Evolutionary conservation across 306 rosid genomes (phyloP).

Genomic region (Malus asiatica): DNA sequence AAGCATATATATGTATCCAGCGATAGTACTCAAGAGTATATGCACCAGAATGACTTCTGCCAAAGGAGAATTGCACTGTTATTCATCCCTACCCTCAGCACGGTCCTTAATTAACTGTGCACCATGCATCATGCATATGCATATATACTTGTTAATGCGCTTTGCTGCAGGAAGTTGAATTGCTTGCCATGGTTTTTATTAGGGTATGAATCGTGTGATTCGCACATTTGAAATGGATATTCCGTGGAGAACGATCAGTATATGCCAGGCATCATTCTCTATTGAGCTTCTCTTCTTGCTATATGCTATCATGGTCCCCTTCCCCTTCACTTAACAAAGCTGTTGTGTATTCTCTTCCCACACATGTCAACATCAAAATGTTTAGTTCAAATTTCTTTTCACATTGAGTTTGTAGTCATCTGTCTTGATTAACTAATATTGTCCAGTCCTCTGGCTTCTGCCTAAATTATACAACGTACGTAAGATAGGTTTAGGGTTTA

Average conservation of each 20-base stretch:
- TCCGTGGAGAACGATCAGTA: constrained; percentile 3
- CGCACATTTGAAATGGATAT: constrained; percentile 28
- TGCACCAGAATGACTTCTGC: constrained; percentile 38
- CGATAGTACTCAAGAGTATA: background rate
- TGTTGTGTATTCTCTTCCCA: too few relatives aligned
- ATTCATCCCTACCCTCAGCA: constrained; percentile 45
- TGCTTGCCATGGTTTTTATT: constrained; percentile 5
- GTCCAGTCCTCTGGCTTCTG: too few relatives aligned
- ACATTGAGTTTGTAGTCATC: too few relatives aligned
- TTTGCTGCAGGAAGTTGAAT: background rate
- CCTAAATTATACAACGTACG: too few relatives aligned
- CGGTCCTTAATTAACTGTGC: background rate
- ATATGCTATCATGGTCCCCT: constrained; percentile 22
- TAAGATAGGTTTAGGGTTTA: too few relatives aligned
- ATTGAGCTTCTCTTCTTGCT: background rate
- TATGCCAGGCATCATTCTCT: constrained; percentile 29
- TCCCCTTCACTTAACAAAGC: background rate
- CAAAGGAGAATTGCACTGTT: constrained; percentile 64
- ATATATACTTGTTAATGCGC: background rate
- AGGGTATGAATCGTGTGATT: background rate
- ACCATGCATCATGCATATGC: background rate
- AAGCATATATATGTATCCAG: background rate
- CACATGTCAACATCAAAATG: too few relatives aligned
- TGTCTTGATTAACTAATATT: too few relatives aligned
- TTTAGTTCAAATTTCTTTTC: too few relatives aligned